A percentile compares a stretch with the other conserved stretches of the same genome.
Conservation (phyloP, 179 eudicot genomes). For the Silene vulgaris region DNA sequence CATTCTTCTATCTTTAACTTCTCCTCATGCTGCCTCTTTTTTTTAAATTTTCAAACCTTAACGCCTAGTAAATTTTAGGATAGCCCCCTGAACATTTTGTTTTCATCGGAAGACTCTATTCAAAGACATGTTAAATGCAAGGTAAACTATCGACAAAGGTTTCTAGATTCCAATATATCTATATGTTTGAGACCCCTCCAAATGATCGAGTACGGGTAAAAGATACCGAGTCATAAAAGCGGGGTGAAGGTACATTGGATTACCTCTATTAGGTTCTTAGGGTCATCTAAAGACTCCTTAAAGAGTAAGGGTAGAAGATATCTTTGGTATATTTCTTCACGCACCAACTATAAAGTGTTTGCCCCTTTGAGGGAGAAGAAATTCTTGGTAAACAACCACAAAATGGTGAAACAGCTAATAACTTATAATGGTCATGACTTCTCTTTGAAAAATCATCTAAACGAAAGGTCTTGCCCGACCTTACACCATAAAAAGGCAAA, state of each 20-base stretch:
- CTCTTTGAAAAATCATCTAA: background rate
- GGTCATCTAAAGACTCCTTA: background rate
- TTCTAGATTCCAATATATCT: background rate
- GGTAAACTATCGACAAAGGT: background rate
- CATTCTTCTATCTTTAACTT: too few species aligned
- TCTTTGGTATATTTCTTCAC: background rate
- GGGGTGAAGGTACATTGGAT: background rate
- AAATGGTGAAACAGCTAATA: background rate
- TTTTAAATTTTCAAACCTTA: too few species aligned
- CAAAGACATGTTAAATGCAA: background rate
- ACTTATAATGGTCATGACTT: background rate
- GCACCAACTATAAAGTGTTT: background rate
- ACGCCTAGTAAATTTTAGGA: too few species aligned
- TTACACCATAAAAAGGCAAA: background rate
- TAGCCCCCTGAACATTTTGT: too few species aligned
- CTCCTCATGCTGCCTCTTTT: too few species aligned
- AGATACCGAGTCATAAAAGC: background rate
- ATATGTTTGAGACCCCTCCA: background rate
- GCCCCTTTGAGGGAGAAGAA: background rate
- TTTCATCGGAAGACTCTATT: too few species aligned
- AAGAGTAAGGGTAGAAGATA: background rate
- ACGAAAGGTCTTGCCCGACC: background rate
- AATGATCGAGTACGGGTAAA: background rate
- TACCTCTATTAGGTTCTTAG: background rate
- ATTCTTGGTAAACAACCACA: too few species aligned